Conservation (phyloP, 345 rosid genomes). For the Dovyalis caffra region DNA sequence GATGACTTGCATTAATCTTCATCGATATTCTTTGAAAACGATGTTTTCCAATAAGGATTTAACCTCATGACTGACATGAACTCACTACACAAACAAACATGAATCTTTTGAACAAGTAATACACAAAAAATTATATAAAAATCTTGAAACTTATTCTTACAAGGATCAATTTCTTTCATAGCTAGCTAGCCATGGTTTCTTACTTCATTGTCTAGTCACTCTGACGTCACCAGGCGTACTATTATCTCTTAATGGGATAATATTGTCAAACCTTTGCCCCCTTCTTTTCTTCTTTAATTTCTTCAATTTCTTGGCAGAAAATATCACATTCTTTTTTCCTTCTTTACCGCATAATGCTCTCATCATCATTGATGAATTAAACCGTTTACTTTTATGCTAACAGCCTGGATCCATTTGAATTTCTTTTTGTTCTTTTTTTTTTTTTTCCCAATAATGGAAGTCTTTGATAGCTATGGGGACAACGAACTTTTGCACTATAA, state of each 20-base stretch:
- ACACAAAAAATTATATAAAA: background rate
- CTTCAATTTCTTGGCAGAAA: background rate
- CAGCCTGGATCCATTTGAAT: background rate
- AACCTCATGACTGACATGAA: too few relatives aligned
- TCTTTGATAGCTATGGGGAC: background rate
- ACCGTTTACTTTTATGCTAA: background rate
- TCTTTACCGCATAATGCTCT: slow-evolving; percentile 16
- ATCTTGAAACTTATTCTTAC: background rate
- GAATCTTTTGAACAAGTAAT: background rate
- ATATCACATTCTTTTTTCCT: too few relatives aligned
- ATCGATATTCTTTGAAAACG: too few relatives aligned
- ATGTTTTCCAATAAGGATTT: too few relatives aligned
- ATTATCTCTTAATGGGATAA: too few relatives aligned
- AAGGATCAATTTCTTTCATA: background rate
- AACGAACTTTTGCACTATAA: background rate
- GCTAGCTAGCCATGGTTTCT: background rate
- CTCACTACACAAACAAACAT: background rate
- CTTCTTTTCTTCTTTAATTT: background rate
- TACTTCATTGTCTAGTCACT: slow-evolving; percentile 28
- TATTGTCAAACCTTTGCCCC: background rate
- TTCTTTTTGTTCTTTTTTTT: too few relatives aligned
- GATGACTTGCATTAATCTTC: too few relatives aligned
- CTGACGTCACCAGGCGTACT: slow-evolving; percentile 22
- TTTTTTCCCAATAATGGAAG: slow-evolving; percentile 13
- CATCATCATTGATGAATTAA: slow-evolving; percentile 7